Conservation (phyloP, 2,329 filamentous ascomycete species). For the Pseudogymnoascus sp. region DNA sequence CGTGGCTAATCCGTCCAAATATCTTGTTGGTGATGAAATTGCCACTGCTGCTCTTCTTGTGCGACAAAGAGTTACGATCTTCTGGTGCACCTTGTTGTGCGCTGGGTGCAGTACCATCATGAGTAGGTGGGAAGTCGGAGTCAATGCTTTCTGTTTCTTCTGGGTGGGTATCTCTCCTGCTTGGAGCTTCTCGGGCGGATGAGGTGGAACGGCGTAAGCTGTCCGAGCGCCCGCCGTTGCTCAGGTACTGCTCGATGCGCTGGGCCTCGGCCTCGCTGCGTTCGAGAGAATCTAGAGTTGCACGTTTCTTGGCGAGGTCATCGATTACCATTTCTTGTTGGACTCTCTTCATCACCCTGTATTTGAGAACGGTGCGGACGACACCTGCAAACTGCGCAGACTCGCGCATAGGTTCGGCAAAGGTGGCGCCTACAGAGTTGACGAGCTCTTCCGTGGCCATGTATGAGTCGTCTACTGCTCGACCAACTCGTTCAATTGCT, state of each 20-base stretch:
- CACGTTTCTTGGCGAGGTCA: conserved; percentile 79
- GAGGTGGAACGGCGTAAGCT: conserved; percentile 60
- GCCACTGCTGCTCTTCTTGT: conserved; percentile 77
- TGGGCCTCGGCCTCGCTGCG: conserved; percentile 86
- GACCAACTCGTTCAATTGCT: conserved; percentile 88
- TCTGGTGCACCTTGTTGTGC: conserved; percentile 61
- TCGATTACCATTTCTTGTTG: conserved; percentile 97
- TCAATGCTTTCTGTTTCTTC: conserved; percentile 88
- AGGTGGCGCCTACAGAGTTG: conserved; percentile 78
- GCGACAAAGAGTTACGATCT: conserved; percentile 38
- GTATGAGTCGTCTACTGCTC: conserved; percentile 92
- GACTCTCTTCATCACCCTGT: conserved; percentile 85
- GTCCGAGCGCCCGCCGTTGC: conserved; percentile 54
- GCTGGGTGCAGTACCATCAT: conserved; percentile 68
- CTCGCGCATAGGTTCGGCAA: conserved; percentile 96
- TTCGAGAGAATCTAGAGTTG: conserved; percentile 80
- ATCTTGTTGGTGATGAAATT: conserved; percentile 90
- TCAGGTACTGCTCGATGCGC: conserved; percentile 88
- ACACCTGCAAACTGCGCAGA: conserved; percentile 96
- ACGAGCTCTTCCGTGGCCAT: conserved; percentile 91
- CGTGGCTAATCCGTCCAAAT: conserved; percentile 90
- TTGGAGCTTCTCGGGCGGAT: conserved; percentile 43
- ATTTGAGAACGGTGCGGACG: conserved; percentile 79
- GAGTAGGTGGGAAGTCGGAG: conserved; percentile 88
- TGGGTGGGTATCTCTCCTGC: conserved; percentile 31